phyloP scores from a whole-genome alignment of 1,284 basidiomycete species.

The Crepidotus sp. region DNA sequence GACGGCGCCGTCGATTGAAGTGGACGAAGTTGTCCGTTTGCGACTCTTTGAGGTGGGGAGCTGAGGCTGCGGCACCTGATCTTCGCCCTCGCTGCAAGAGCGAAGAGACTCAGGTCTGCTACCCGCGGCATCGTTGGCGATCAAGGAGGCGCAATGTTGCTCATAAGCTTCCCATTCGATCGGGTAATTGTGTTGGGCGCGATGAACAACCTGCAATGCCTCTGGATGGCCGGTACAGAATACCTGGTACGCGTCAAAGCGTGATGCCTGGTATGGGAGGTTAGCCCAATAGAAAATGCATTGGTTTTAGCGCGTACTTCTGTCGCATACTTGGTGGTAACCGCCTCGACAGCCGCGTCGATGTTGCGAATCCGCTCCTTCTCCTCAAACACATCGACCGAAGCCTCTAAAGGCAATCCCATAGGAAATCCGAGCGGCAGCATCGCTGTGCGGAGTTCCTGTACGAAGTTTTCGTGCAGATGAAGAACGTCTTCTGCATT shows the following conservation, averaged over 20 bases:
- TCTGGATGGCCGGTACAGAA: conserved; percentile 82
- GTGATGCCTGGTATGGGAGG: conserved; percentile 44
- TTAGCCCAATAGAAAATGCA: conserved; percentile 1
- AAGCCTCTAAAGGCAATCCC: conserved; percentile 20
- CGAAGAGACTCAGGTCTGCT: conserved; percentile 4
- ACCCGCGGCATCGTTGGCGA: conserved; percentile 27
- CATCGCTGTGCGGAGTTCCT: conserved; percentile 48
- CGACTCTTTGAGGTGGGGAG: not conserved
- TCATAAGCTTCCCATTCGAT: conserved; percentile 79
- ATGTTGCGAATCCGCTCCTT: conserved; percentile 25
- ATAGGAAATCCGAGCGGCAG: conserved; percentile 42
- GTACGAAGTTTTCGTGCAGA: conserved; percentile 66
- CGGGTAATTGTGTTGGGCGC: conserved; percentile 48
- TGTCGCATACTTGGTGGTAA: conserved; percentile 57
- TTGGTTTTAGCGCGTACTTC: conserved; percentile 40
- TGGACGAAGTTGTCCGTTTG: conserved; percentile 29
- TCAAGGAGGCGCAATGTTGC: conserved; percentile 53
- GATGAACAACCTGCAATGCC: conserved; percentile 65
- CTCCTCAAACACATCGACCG: conserved; percentile 19
- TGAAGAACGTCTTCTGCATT: conserved; percentile 70
- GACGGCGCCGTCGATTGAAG: conserved; percentile 32
- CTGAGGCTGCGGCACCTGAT: conserved; percentile 1
- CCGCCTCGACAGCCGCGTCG: conserved; percentile 43
- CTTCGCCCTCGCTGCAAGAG: conserved; percentile 10
- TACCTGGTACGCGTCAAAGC: conserved; percentile 70